Percentiles rank a stretch among this genome's conserved stretches.
These are phyloP conservation scores for Gossypium ekmanianum DNA, from an alignment of 345 rosid species.

Conservation along the genomic window DNA sequence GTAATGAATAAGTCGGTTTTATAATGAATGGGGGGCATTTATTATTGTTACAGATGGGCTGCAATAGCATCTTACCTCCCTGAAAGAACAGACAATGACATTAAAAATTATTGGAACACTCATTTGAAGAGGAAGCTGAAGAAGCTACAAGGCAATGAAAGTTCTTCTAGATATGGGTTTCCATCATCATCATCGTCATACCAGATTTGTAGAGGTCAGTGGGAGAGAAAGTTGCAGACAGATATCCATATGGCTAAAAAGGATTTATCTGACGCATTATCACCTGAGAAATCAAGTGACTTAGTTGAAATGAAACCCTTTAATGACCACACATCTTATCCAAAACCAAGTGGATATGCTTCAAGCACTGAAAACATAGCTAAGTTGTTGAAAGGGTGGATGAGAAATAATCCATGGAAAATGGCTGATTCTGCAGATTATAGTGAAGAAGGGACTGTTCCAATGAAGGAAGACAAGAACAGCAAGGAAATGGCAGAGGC, in stretches of 20 bases:
- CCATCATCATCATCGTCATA: conserved; percentile 16
- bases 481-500: conserved; percentile 29
- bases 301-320: conserved; percentile 21
- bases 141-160: conserved; percentile 34
- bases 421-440: neutral
- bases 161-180: conserved; percentile 15
- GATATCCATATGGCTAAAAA: conserved; percentile 62
- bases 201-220: conserved; percentile 58
- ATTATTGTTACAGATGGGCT: conserved; percentile 60
- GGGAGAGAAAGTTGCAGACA: conserved; percentile 75
- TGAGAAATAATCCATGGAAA: conserved; percentile 37
- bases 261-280: conserved; percentile 64
- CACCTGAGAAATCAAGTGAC: conserved; percentile 40
- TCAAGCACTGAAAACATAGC: conserved; percentile 74
- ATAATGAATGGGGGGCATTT: conserved; percentile 1
- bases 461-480: conserved; percentile 17
- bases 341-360: conserved; percentile 38
- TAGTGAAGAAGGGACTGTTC: neutral
- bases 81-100: conserved; percentile 80
- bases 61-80: conserved; percentile 89
- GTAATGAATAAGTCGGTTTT: neutral
- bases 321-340: neutral
- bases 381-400: conserved; percentile 66
- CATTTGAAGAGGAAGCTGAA: conserved; percentile 72
- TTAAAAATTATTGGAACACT: conserved; percentile 81